phyloP scores from a whole-genome alignment of 257 asterid genomes.

The Paulownia fortunei region DNA sequence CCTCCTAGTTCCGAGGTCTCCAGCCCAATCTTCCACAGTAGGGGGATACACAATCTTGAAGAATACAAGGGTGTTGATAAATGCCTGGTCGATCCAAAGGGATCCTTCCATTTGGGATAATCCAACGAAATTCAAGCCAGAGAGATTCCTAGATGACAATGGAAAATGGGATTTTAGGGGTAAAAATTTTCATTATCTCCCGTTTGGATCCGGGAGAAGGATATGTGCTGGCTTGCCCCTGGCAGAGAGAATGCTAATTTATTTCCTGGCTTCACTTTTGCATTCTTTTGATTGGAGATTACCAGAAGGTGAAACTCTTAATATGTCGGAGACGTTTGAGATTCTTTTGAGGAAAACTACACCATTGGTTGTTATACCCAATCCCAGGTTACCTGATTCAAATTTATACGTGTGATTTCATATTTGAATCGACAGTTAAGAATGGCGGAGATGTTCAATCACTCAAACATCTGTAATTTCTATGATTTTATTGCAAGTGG shows the following conservation, averaged over 20 bases:
- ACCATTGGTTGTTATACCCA: slow-evolving; percentile 2
- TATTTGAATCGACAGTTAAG: too few species aligned
- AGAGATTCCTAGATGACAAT: background rate
- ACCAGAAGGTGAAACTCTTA: slow-evolving; percentile 10
- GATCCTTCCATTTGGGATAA: slow-evolving; percentile 20
- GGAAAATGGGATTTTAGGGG: slow-evolving; percentile 12
- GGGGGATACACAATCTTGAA: slow-evolving; percentile 19
- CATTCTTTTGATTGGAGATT: slow-evolving; percentile 31
- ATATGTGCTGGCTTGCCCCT: slow-evolving; percentile 18
- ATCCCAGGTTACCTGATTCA: background rate
- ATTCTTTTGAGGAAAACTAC: slow-evolving; percentile 1
- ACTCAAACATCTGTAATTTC: too few species aligned
- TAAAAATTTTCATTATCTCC: slow-evolving; percentile 5
- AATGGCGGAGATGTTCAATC: too few species aligned
- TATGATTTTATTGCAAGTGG: too few species aligned
- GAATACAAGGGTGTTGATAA: background rate
- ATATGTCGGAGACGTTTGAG: slow-evolving; percentile 6
- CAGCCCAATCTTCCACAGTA: background rate
- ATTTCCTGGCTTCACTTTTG: slow-evolving; percentile 9
- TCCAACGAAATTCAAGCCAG: slow-evolving; percentile 15
- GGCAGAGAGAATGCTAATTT: background rate
- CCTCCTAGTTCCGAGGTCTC: slow-evolving; percentile 6
- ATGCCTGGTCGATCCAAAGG: slow-evolving; percentile 5
- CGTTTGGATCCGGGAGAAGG: slow-evolving; percentile 34
- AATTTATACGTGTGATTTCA: background rate